Evolutionary conservation across 805 yeast species (phyloP), one percentile per base, ranked within the genome.

Genomic region (Candida nonsorbophila): DNA sequence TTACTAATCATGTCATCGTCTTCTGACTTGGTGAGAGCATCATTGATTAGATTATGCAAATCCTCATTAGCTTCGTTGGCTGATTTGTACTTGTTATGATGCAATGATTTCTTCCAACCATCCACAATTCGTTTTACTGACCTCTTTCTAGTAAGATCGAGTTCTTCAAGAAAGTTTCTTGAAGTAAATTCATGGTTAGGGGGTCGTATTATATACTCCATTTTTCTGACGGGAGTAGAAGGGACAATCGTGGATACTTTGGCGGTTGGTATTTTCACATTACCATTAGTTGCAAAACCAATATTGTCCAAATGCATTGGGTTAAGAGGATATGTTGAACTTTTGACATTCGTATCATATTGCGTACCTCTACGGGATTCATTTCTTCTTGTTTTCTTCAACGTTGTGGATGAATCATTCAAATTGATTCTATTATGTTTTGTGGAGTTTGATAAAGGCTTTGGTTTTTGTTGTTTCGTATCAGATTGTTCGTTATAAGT

Each of bases 221-320:
- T 69, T 38, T 73, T 77, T 46, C 72, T 79, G 6, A 74, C 76
- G 0, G 85, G 88, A 1, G 87, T 79, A 3, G 79, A 74, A 3
- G 88, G 86, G 5, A 75, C 53, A 9, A 82, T 64, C 19, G 45
- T 38, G 41, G 51, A 25, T 40, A 69, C 53, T 44, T 63, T 43
- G 47, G 77, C 46, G 37, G 69, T 48, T 21, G 77, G 84, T 48
- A 79, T 44, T 53, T 61, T 64, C 26, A 74, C 49, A 28, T 59
- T 53, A 11, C 79, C 79, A 39, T 62, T 70, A 13, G 69, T 58
- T 3, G 71, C 53, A 42, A 73, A 73, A 2, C 78, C 79, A 30
- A 38, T 24, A 25, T 39, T 36, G 9, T 39, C 39, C 11, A 39
- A 28, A 15, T 28, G 20, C n/a, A 36, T 22, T 13, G 37, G 36